These are phyloP conservation scores for Penicillium argentinense DNA, from an alignment of 495 filamentous ascomycete genomes.

Conservation along the genomic window DNA sequence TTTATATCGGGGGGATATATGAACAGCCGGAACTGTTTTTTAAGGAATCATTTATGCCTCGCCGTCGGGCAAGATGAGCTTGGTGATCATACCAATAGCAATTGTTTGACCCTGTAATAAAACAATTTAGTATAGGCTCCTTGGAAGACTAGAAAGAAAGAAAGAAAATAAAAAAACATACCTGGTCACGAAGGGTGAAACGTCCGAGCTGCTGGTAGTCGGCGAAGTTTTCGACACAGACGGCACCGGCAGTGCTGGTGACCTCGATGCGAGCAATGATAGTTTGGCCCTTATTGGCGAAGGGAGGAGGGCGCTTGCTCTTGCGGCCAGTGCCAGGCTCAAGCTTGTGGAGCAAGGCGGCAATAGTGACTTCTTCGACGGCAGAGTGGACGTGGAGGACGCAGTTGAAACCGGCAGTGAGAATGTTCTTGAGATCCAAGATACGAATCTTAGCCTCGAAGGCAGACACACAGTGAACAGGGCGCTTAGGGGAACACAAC, in stretches of 20 bases:
- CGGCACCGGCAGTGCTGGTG: conserved; percentile 75
- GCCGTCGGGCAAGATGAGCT: conserved; percentile 59
- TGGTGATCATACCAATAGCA: conserved; percentile 95
- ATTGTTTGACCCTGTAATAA: conserved; percentile 88
- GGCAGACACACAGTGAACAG: conserved; percentile 82
- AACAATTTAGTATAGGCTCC: conserved; percentile 18
- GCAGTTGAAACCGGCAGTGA: conserved; percentile 87
- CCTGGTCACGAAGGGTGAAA: conserved; percentile 93
- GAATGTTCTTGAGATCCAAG: conserved; percentile 92
- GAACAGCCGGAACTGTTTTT: conserved; percentile 5
- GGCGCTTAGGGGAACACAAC: conserved; percentile 85
- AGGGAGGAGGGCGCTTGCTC: conserved; percentile 88
- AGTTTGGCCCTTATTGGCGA: conserved; percentile 86
- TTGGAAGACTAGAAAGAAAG: conserved; percentile 15
- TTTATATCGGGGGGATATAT: conserved; percentile 14
- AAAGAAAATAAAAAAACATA: conserved; percentile 35
- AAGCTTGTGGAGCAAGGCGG: conserved; percentile 83
- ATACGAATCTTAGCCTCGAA: conserved; percentile 98
- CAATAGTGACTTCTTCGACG: conserved; percentile 92
- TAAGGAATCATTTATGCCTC: conserved; percentile 23
- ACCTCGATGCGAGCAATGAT: conserved; percentile 93
- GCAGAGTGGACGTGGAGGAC: conserved; percentile 89
- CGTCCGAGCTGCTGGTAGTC: conserved; percentile 93
- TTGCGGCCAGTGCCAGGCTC: conserved; percentile 95
- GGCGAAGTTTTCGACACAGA: conserved; percentile 91